Conservation (phyloP, 2,329 filamentous ascomycete species). For the Colletotrichum camelliae region DNA sequence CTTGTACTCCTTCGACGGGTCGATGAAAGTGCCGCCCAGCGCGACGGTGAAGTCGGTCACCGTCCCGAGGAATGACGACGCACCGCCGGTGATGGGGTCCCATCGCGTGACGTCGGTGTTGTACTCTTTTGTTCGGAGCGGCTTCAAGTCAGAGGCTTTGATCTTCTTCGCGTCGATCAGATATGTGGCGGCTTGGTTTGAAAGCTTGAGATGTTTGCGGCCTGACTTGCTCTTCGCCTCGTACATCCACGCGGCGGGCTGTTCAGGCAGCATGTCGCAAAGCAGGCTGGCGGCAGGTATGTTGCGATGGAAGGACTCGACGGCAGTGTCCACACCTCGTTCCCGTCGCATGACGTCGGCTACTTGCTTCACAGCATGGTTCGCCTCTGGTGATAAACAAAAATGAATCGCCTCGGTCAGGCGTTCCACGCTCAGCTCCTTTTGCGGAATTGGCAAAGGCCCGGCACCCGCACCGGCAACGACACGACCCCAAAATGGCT, state of each 20-base stretch:
- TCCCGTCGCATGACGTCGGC: slow-evolving; percentile 38
- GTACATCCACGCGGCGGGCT: slow-evolving; percentile 56
- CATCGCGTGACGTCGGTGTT: slow-evolving; percentile 36
- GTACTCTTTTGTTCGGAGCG: neutral
- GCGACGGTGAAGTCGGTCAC: slow-evolving; percentile 17
- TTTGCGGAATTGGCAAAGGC: slow-evolving; percentile 39
- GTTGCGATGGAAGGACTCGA: slow-evolving; percentile 43
- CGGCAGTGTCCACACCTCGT: slow-evolving; percentile 29
- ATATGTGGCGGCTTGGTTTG: neutral
- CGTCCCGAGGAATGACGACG: neutral
- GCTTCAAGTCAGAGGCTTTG: slow-evolving; percentile 39
- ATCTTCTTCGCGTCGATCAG: neutral
- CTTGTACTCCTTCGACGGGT: slow-evolving; percentile 18
- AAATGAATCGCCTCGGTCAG: slow-evolving; percentile 39
- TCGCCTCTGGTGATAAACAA: slow-evolving; percentile 34
- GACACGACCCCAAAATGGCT: slow-evolving; percentile 49
- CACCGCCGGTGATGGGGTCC: slow-evolving; percentile 25
- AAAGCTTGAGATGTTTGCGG: neutral
- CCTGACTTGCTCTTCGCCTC: slow-evolving; percentile 27
- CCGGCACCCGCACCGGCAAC: slow-evolving; percentile 42
- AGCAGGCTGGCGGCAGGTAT: slow-evolving; percentile 35
- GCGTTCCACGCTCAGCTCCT: slow-evolving; percentile 34
- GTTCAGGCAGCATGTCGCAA: slow-evolving; percentile 44
- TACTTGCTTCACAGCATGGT: slow-evolving; percentile 34
- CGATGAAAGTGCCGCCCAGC: slow-evolving; percentile 17